Percentiles rank a stretch among this genome's conserved stretches.
Evolutionary conservation across 768 basidiomycete genomes (phyloP).

Genomic region (Crepidotus variabilis): DNA sequence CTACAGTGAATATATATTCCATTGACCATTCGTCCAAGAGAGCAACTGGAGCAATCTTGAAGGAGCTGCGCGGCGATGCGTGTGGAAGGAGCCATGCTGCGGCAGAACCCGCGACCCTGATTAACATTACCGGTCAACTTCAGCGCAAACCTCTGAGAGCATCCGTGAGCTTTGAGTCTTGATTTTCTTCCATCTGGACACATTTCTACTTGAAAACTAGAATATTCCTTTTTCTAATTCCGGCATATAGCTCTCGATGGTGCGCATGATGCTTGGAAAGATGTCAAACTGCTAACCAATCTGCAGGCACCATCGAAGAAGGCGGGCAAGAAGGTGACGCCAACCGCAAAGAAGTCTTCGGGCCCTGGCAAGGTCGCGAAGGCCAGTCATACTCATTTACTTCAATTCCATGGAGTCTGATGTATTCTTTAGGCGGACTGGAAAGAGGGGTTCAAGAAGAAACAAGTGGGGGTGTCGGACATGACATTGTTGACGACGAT

Average conservation of each 20-base stretch:
- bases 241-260: not conserved
- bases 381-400: conserved; percentile 34
- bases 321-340: conserved; percentile 77
- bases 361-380: conserved; percentile 70
- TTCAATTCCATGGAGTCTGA: conserved; percentile 6
- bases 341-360: conserved; percentile 59
- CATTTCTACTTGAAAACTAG: not conserved
- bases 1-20: not conserved
- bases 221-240: conserved; percentile 5
- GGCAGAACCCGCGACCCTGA: conserved; percentile 8
- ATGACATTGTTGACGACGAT: conserved; percentile 98
- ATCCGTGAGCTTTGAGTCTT: not conserved
- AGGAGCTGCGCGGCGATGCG: not conserved
- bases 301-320: conserved; percentile 85
- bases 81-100: not conserved
- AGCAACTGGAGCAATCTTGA: no score
- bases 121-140: not conserved
- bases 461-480: conserved; percentile 95
- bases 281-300: not conserved
- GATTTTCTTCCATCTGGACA: not conserved
- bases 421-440: conserved; percentile 79
- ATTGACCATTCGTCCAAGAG: not conserved
- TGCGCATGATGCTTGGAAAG: not conserved
- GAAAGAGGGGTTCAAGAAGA: conserved; percentile 99
- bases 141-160: not conserved